Conservation (phyloP, 2,329 filamentous ascomycete genomes). For the Boeremia exigua region DNA sequence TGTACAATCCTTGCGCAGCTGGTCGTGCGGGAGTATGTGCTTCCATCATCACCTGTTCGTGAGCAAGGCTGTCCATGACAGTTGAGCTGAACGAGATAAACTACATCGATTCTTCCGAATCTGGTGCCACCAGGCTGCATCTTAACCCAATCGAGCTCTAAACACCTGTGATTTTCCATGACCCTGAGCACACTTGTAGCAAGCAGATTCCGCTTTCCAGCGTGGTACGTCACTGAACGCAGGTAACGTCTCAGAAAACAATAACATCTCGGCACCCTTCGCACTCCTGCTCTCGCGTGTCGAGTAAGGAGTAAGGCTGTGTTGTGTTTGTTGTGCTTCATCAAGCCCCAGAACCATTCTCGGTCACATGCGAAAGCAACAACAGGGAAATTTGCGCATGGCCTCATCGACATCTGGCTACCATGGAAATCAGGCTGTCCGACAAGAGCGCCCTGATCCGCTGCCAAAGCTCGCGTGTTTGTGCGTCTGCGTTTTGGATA, state of each 20-base stretch:
- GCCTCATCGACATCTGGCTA: not conserved
- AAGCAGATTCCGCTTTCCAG: not conserved
- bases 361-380: not conserved
- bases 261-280: not conserved
- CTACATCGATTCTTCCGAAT: too few species aligned
- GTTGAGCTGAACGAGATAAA: not conserved
- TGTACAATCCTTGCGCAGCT: not conserved
- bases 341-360: not conserved
- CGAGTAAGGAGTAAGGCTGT: not conserved
- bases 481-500: not conserved
- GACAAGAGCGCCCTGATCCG: constrained; percentile 7
- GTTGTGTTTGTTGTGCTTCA: not conserved
- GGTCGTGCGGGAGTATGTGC: not conserved
- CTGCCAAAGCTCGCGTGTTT: constrained; percentile 14
- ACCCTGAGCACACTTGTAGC: not conserved
- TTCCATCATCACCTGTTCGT: not conserved
- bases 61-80: not conserved
- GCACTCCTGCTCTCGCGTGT: not conserved
- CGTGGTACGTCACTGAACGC: not conserved
- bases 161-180: too few species aligned
- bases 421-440: not conserved
- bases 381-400: constrained; percentile 13
- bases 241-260: too few species aligned
- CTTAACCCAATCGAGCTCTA: too few species aligned
- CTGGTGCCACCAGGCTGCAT: too few species aligned